Base-by-base conservation (phyloP, 768 basidiomycete genomes). In the Tricholoma furcatifolium region DNA sequence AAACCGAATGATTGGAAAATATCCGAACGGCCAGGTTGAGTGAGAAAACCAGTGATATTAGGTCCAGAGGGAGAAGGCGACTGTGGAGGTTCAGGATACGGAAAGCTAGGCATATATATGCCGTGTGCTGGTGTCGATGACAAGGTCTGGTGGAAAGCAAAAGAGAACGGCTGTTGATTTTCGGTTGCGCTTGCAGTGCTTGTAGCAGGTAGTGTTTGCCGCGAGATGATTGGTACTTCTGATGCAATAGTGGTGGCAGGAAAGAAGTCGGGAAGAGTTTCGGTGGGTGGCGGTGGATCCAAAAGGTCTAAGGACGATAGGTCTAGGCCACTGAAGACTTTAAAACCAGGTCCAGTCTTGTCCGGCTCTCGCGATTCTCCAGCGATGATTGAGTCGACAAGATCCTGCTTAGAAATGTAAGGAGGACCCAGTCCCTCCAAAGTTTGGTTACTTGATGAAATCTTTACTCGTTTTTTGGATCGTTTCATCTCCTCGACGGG, bases 61-160 rank as follows among this genome's bases (percentile, higher is more conserved):
- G 66, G 54, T 39, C 74, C 70, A 21, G 73, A 70, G 6, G 84
- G 83, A 2, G 82, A 76, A 15, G 84, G 84, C 6, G 82, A 83
- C 52, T 77, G 76, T 5, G 82, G 81, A 15, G 80, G 74, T 61
- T 83, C 81, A 7, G 80, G 80, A 65, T 76, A 80, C 18, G 77
- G 75, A 55, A 78, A 77, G 50, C 62, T 71, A 11, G 75, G 67
- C 69, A 78, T 61, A 61, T 74, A 74, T 65, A 76, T 61, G 23
- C 67, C 63, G 48, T 76, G 72, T 15, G 70, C 74, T n/a, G 80
- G 78, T 5, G 81, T 82, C 27, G 81, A 77, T 9, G 80, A 66
- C n/a, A 74, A 70, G 11, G 79, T 6, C 12, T 49, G 78, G 27
- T 75, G 67, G 59, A 80, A 82, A 43, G 71, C 67, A 59, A 82